Base-by-base conservation (phyloP, 345 rosid genomes). In the Acer negundo region DNA sequence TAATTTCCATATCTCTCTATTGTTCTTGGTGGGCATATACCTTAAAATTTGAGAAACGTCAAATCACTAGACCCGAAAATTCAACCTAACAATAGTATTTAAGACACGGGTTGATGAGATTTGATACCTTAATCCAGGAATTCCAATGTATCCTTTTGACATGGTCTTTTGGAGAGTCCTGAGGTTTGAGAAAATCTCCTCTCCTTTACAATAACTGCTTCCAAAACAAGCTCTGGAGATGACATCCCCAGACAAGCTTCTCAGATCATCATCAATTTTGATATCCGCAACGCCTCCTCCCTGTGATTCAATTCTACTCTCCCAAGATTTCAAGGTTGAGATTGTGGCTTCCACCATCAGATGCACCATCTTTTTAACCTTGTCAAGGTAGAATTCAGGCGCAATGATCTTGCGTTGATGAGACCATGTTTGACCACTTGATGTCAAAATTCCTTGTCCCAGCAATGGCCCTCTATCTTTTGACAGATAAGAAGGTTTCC, bases 171-270 rank as follows among this genome's bases (percentile, higher is more conserved):
- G 87, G 20, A 88, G 90, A 62, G 81, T 65, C n/a, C 76, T 75
- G 51, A 84, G 82, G 66, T 81, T 85, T 10, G 75, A 53, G 72
- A 87, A 90, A 63, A 85, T 87, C 20, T 82, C 84, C 75, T 83
- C 81, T 26, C 91, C 94, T 58, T 62, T 76, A 19, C 67, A 73
- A 58, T 84, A 89, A 79, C 64, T 82, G 73, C 90, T 90, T 2
- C 91, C 87, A 11, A 90, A 88, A 67, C 87, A 86, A 35, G 87
- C 85, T 38, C 75, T 81, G 4, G 94, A 80, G 55, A 90, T 87
- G 38, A 87, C 75, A 68, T 87, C 89, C 3, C 85, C 91, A 0
- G 92, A 78, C 75, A 73, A 85, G 82, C 79, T 78, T 86, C 81
- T 80, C 80, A 86, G 74, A 83, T 80, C 77, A 3, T 73, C 80